These are phyloP conservation scores for Salix suchowensis DNA, from an alignment of 345 rosid species.

Conservation along the genomic window DNA sequence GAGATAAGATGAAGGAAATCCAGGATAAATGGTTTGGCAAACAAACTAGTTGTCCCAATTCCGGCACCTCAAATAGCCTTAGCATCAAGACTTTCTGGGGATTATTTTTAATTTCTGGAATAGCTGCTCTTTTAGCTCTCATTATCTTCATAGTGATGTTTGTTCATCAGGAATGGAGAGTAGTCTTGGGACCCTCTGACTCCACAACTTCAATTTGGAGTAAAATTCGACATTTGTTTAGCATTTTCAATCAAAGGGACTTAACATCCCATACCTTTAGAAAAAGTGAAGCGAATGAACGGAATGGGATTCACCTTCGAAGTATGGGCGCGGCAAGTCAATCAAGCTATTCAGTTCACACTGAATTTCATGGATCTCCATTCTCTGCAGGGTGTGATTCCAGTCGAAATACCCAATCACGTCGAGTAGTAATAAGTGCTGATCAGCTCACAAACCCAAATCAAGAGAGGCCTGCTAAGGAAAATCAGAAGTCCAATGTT, in stretches of 20 bases:
- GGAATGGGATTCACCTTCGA: neutral
- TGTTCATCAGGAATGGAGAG: neutral
- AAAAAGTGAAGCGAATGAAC: neutral
- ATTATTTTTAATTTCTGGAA: conserved; percentile 15
- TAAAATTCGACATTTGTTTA: neutral
- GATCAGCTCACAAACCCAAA: neutral
- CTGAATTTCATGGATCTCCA: neutral
- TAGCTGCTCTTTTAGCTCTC: conserved; percentile 3
- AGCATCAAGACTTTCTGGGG: conserved; percentile 12
- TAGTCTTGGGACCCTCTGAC: neutral
- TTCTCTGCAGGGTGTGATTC: neutral
- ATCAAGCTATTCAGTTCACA: neutral
- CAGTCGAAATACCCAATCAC: neutral
- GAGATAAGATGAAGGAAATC: conserved; percentile 14
- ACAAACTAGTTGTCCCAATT: neutral
- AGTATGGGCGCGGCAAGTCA: neutral
- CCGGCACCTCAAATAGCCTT: neutral
- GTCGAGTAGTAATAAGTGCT: neutral
- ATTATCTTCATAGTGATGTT: neutral
- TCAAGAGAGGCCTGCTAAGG: neutral
- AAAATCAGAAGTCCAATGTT: neutral
- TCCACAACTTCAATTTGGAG: neutral
- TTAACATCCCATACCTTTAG: neutral
- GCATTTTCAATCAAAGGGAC: conserved; percentile 12
- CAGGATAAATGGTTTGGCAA: conserved; percentile 14